Evolutionary conservation across 345 rosid genomes (phyloP).

Genomic region (Moringa oleifera): DNA sequence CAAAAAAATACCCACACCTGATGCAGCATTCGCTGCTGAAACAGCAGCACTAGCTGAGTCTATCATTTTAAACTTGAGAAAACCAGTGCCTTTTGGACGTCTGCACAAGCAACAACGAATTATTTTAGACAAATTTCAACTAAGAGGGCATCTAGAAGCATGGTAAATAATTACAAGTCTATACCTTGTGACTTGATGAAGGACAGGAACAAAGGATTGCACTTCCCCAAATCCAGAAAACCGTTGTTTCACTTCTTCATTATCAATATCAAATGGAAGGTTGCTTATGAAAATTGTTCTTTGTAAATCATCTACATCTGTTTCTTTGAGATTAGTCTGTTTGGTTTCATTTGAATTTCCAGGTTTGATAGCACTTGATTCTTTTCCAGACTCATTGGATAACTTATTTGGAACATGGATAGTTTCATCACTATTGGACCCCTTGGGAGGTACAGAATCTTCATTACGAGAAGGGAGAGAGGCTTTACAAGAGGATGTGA

Average conservation of each 20-base stretch:
- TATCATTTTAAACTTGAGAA: constrained; percentile 69
- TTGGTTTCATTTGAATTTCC: constrained; percentile 33
- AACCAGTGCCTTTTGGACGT: constrained; percentile 86
- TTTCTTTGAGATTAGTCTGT: constrained; percentile 26
- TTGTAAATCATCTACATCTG: constrained; percentile 48
- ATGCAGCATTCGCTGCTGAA: constrained; percentile 54
- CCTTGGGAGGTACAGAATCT: constrained; percentile 26
- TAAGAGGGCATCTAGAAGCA: constrained; percentile 7
- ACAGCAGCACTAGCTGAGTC: constrained; percentile 74
- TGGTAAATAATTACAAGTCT: constrained; percentile 8
- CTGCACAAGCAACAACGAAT: constrained; percentile 36
- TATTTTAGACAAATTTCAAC: background rate
- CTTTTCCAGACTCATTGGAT: constrained; percentile 22
- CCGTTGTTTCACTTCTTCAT: constrained; percentile 68
- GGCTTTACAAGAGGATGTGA: constrained; percentile 40
- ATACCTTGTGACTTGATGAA: constrained; percentile 85
- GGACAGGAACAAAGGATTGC: constrained; percentile 67
- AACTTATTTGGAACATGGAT: constrained; percentile 23
- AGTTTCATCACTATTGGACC: constrained; percentile 23
- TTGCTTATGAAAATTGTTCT: constrained; percentile 75
- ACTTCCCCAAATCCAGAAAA: constrained; percentile 75
- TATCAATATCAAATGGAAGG: constrained; percentile 71
- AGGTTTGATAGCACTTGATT: constrained; percentile 29
- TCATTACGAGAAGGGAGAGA: constrained; percentile 30
- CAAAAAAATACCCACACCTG: constrained; percentile 69